These are phyloP conservation scores for Pseudocercospora vitis DNA, from an alignment of 2,329 filamentous ascomycete genomes.

Conservation along the genomic window DNA sequence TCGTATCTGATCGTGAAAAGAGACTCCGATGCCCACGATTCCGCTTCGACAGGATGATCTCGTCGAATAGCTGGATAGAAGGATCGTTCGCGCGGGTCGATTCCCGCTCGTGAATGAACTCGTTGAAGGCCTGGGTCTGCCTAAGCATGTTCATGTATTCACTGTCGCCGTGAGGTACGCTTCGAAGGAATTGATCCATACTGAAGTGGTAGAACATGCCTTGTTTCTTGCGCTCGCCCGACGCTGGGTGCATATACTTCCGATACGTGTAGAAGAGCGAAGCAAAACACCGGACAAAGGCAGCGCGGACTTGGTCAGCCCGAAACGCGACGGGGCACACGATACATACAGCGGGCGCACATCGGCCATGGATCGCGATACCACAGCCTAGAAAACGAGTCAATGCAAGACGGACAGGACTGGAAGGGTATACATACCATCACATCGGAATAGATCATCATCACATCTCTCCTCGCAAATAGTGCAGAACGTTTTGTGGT, in stretches of 20 bases:
- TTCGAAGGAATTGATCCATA: conserved; percentile 65
- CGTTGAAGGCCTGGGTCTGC: conserved; percentile 62
- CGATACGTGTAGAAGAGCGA: conserved; percentile 69
- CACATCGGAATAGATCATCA: conserved; percentile 75
- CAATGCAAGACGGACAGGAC: neutral
- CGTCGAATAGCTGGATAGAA: conserved; percentile 74
- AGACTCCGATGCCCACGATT: conserved; percentile 66
- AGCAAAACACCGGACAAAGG: conserved; percentile 68
- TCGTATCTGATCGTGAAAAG: conserved; percentile 60
- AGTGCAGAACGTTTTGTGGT: conserved; percentile 63
- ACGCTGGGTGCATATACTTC: conserved; percentile 60
- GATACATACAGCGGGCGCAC: conserved; percentile 60
- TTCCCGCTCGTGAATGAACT: conserved; percentile 82
- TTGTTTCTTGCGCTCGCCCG: conserved; percentile 61
- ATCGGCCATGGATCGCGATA: conserved; percentile 58
- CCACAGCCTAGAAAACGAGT: conserved; percentile 52
- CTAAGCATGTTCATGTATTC: conserved; percentile 64
- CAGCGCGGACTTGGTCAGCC: conserved; percentile 65
- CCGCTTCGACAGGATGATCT: conserved; percentile 77
- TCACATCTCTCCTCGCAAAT: conserved; percentile 74
- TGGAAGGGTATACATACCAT: conserved; percentile 43
- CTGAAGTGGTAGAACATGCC: conserved; percentile 65
- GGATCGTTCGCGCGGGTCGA: conserved; percentile 59
- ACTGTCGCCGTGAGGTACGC: conserved; percentile 62
- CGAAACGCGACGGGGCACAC: conserved; percentile 66